phyloP scores from a whole-genome alignment of 805 yeast species.

The Pichia kluyveri region DNA sequence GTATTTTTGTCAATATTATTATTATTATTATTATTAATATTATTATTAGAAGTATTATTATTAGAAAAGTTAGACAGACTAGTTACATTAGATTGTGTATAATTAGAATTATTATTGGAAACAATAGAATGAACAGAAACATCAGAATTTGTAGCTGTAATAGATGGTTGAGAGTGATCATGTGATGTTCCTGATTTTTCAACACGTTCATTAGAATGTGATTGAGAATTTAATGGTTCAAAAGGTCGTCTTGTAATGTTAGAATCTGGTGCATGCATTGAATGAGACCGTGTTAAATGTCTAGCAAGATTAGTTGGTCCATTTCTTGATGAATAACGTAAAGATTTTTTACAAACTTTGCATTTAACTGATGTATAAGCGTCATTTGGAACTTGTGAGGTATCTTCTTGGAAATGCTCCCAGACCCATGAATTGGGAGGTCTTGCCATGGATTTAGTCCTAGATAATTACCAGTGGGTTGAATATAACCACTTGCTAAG shows the following conservation, averaged over 20 bases:
- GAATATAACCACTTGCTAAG: neutral
- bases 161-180: neutral
- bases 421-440: constrained; percentile 30
- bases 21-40: neutral
- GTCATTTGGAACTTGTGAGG: constrained; percentile 15
- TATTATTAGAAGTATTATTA: neutral
- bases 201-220: neutral
- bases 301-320: constrained; percentile 29
- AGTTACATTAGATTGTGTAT: neutral
- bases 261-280: constrained; percentile 19
- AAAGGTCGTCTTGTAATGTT: constrained; percentile 23
- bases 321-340: constrained; percentile 25
- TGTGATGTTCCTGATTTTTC: neutral
- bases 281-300: constrained; percentile 23
- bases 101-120: neutral
- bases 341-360: constrained; percentile 20
- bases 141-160: neutral
- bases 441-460: constrained; percentile 20
- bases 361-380: constrained; percentile 20
- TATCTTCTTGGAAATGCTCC: constrained; percentile 25
- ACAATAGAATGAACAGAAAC: neutral
- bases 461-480: too few species aligned
- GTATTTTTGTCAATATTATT: neutral
- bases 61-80: neutral
- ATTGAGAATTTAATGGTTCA: neutral